Evolutionary conservation across 2,329 filamentous ascomycete genomes (phyloP).

Genomic region (Calonectria leucothoes): DNA sequence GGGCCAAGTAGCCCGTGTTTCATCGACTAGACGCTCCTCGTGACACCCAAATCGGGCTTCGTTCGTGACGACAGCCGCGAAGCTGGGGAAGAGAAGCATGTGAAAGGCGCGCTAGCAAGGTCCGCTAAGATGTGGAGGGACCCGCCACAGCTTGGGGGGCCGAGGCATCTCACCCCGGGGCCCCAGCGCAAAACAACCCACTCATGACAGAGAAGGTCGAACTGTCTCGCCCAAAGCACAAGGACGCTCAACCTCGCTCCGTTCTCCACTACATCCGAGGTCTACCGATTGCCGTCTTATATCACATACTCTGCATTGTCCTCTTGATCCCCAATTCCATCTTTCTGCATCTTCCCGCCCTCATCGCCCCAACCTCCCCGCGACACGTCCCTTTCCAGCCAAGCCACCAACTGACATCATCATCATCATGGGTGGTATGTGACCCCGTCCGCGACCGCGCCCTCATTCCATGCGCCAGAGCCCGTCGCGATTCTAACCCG

Average conservation of each 20-base stretch:
- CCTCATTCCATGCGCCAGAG: background rate
- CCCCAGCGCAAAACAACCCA: slow-evolving; percentile 23
- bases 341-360: background rate
- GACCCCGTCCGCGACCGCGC: background rate
- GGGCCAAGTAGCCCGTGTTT: background rate
- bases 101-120: slow-evolving; percentile 46
- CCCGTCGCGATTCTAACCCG: slow-evolving; percentile 17
- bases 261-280: slow-evolving; percentile 41
- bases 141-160: slow-evolving; percentile 36
- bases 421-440: slow-evolving; percentile 53
- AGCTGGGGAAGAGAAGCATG: slow-evolving; percentile 46
- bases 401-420: slow-evolving; percentile 41
- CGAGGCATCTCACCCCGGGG: slow-evolving; percentile 37
- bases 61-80: slow-evolving; percentile 28
- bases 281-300: slow-evolving; percentile 33
- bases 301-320: slow-evolving; percentile 25
- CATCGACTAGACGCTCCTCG: slow-evolving; percentile 18
- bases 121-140: slow-evolving; percentile 1
- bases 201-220: slow-evolving; percentile 22
- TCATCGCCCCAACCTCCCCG: background rate
- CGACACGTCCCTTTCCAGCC: background rate
- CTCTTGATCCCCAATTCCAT: slow-evolving; percentile 3
- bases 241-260: slow-evolving; percentile 29
- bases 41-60: slow-evolving; percentile 29
- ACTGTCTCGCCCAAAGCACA: slow-evolving; percentile 26